Conservation (phyloP, 805 yeast species). For the Allodekkera sacchari region DNA sequence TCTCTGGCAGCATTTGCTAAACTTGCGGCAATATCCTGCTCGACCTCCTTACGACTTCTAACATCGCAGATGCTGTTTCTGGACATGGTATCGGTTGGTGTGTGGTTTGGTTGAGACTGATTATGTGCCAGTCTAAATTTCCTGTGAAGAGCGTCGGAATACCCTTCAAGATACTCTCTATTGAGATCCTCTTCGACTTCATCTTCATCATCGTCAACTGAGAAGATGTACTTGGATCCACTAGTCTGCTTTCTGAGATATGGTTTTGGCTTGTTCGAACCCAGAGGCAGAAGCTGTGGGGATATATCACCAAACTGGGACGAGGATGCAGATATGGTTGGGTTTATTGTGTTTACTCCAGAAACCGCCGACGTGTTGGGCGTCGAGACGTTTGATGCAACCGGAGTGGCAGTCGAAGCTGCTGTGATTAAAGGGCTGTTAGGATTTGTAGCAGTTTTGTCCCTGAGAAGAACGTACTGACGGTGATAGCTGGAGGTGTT, state of each 20-base stretch:
- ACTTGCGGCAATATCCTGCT: slow-evolving; percentile 19
- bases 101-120: background rate
- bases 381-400: too few relatives aligned
- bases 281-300: slow-evolving; percentile 7
- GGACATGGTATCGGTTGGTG: slow-evolving; percentile 4
- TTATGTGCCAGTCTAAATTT: slow-evolving; percentile 26
- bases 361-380: too few relatives aligned
- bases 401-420: slow-evolving; percentile 3
- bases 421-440: slow-evolving; percentile 1
- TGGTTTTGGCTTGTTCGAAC: slow-evolving; percentile 9
- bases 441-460: slow-evolving; percentile 10
- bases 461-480: slow-evolving; percentile 23
- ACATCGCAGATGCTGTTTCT: slow-evolving; percentile 11
- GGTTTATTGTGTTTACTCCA: too few relatives aligned
- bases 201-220: slow-evolving; percentile 76
- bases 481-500: slow-evolving; percentile 22
- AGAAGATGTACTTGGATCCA: slow-evolving; percentile 41
- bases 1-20: slow-evolving; percentile 17
- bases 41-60: slow-evolving; percentile 18
- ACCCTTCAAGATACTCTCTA: slow-evolving; percentile 62
- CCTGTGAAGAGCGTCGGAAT: slow-evolving; percentile 56
- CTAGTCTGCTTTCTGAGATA: slow-evolving; percentile 20
- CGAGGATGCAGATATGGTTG: slow-evolving; percentile 7
- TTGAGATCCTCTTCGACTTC: slow-evolving; percentile 58
- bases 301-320: slow-evolving; percentile 7